phyloP scores from a whole-genome alignment of 495 filamentous ascomycete genomes.

The Pseudomonodictys pantanalensis region DNA sequence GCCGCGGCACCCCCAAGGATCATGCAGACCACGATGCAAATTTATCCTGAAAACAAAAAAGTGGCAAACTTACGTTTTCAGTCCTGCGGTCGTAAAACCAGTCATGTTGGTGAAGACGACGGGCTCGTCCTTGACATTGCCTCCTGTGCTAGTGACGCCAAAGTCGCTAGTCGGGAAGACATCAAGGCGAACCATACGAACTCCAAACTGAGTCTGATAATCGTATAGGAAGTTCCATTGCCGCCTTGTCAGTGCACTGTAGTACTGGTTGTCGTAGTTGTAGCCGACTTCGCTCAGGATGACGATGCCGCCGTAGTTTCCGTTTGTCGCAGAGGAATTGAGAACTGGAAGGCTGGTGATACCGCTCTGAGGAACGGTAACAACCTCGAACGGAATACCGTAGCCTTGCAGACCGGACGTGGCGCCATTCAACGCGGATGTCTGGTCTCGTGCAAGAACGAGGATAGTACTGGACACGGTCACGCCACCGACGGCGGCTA shows the following conservation, averaged over 20 bases:
- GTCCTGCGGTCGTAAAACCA: conserved; percentile 24
- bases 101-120: conserved; percentile 32
- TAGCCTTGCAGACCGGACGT: conserved; percentile 58
- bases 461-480: conserved; percentile 49
- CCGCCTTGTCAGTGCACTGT: conserved; percentile 54
- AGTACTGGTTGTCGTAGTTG: conserved; percentile 48
- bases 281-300: conserved; percentile 58
- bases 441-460: conserved; percentile 54
- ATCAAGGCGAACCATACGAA: conserved; percentile 61
- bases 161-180: conserved; percentile 54
- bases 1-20: too few relatives aligned
- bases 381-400: conserved; percentile 57
- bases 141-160: conserved; percentile 38
- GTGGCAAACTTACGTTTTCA: conserved; percentile 30
- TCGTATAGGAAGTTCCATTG: conserved; percentile 58
- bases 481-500: conserved; percentile 14
- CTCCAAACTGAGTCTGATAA: conserved; percentile 57
- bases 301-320: conserved; percentile 60
- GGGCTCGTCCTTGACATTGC: conserved; percentile 29
- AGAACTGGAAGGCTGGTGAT: conserved; percentile 49
- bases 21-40: too few relatives aligned
- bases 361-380: conserved; percentile 54
- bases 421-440: conserved; percentile 46
- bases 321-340: conserved; percentile 45
- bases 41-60: conserved; percentile 1